Base-by-base conservation (phyloP, 202 grass and related monocot species). In the Eragrostis tef region DNA sequence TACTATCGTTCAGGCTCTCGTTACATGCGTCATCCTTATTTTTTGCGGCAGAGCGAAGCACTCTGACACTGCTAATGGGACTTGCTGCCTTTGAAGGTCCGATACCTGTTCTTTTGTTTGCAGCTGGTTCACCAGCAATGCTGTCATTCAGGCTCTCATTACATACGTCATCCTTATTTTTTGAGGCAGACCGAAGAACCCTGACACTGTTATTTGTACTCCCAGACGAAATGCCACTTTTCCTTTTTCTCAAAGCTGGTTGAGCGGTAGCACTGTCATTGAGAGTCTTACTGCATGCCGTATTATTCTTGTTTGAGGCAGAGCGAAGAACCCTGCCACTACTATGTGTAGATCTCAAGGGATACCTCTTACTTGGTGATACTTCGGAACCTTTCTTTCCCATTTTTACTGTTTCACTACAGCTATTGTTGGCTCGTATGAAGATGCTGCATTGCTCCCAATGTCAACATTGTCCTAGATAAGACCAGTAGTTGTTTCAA, bases 321-420 rank as follows among this genome's bases (percentile, higher is more conserved):
- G 83, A 82, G 67, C 60, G 61, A 73, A 79, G 73, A 63, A 67
- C 49, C 45, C 67, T 86, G 31, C 73, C 59, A 29, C 73, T 61
- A 74, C 31, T 77, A 26, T 27, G 72, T 16, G 73, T 24, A 53
- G 87, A 86, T 67, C 87, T 89, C 79, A 86, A 77, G 60, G 83
- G 83, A 89, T 89, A 82, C 7, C 31, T 86, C 51, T 78, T 67
- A 73, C 43, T 86, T 78, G 50, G 48, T 78, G 70, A 67, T 71
- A 72, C 36, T 60, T 86, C 66, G 25, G 87, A 78, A 29, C 73
- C 29, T 78, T 89, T 73, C 60, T 60, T 67, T 78, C 50, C 78
- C 78, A 46, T 82, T 72, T 72, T 73, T 16, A 56, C 36, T 39
- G 48, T 34, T 43, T n/a, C 29, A 53, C n/a, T 65, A 27, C 6